These are phyloP conservation scores for Alternaria triticimaculans DNA, from an alignment of 2,329 filamentous ascomycete genomes.

Conservation along the genomic window DNA sequence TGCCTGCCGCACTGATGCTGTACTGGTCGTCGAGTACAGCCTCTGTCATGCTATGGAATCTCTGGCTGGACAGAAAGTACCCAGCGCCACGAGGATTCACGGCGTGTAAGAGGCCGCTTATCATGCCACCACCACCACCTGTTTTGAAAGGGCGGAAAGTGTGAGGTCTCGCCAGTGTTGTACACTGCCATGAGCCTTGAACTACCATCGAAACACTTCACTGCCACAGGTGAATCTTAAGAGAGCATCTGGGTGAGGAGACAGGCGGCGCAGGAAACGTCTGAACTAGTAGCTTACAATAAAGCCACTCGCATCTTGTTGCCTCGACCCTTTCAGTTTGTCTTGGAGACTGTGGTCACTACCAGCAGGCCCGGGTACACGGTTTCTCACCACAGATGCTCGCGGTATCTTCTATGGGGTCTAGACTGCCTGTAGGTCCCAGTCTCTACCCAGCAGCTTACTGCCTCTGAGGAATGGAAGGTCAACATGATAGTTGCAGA, in stretches of 20 bases:
- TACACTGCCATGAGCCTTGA: not conserved
- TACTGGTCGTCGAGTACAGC: constrained; percentile 49
- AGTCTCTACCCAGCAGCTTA: not conserved
- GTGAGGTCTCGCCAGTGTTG: not conserved
- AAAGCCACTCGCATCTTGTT: not conserved
- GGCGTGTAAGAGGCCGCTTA: constrained; percentile 38
- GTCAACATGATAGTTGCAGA: not conserved
- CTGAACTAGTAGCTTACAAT: not conserved
- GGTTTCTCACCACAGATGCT: not conserved
- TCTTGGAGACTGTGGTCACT: not conserved
- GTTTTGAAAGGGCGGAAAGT: constrained; percentile 8
- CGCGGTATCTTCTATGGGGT: not conserved
- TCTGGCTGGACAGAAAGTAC: constrained; percentile 40
- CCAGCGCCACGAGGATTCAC: constrained; percentile 32
- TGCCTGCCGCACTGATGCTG: constrained; percentile 52
- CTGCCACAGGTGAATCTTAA: not conserved
- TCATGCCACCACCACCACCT: constrained; percentile 25
- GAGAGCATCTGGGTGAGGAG: not conserved
- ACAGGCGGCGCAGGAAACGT: not conserved
- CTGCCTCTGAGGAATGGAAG: not conserved
- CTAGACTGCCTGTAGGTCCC: not conserved
- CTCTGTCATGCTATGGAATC: constrained; percentile 44
- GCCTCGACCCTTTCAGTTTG: not conserved
- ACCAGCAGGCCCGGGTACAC: not conserved
- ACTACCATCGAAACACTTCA: not conserved